Evolutionary conservation across 2,329 filamentous ascomycete genomes (phyloP).

Genomic region (Fusarium humuli): DNA sequence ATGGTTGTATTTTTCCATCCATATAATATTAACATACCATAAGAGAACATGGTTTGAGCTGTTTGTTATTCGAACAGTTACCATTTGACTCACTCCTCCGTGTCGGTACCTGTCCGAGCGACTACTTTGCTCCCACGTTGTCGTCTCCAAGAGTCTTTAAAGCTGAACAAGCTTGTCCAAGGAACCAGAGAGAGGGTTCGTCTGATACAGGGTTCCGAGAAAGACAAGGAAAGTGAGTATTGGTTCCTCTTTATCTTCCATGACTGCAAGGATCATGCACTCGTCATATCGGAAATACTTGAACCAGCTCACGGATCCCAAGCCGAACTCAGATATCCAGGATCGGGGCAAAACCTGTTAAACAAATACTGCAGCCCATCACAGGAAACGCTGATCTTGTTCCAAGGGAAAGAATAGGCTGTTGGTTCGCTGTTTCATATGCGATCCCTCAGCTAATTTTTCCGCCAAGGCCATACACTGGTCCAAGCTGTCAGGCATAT

Average conservation of each 20-base stretch:
- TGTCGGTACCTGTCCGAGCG: not conserved
- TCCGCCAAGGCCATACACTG: not conserved
- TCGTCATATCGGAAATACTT: not conserved
- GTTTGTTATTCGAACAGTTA: not conserved
- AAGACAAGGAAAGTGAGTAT: not conserved
- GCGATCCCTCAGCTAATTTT: not conserved
- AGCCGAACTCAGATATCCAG: not conserved
- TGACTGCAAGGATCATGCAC: not conserved
- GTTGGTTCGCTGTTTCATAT: not conserved
- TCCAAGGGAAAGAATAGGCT: not conserved
- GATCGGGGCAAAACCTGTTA: not conserved
- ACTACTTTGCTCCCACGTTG: not conserved
- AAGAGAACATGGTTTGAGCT: not conserved
- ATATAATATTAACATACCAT: accelerated
- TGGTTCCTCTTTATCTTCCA: not conserved
- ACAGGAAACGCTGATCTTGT: not conserved
- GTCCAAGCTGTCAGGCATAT: not conserved
- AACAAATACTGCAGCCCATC: not conserved
- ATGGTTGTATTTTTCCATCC: not conserved
- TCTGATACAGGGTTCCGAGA: too few species aligned
- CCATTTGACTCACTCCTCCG: not conserved
- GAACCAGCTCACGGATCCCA: too few species aligned
- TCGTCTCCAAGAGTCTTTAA: not conserved
- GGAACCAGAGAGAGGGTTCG: not conserved
- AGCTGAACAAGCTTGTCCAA: not conserved